Evolutionary conservation across 352 stramenopile genomes (phyloP), one percentile per base, ranked within the genome.

Genomic region (Globisporangium takayamanum): DNA sequence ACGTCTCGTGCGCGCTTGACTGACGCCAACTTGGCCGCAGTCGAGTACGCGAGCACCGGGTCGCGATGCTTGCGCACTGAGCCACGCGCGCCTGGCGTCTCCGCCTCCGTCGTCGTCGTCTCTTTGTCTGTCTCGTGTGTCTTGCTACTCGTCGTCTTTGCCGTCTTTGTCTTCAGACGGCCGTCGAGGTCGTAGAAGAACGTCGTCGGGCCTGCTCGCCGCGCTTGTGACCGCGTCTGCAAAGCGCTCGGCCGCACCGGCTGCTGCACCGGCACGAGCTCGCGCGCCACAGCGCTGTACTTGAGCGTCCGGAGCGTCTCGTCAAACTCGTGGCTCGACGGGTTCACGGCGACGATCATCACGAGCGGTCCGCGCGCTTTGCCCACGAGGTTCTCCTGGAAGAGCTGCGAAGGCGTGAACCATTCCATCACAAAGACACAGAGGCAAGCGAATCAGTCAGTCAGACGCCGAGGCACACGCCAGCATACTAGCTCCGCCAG

Each of bases 321-420:
- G 52, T 99, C 94, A 71, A 98, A 99, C 57, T 99, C 95, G 55
- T 87, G 72, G 41, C 78, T 83, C 12, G 81, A 87, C 14, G 96
- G 95, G 62, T 98, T 98, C 28, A 98, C 92, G 49, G 97, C 97
- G 28, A 98, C 93, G 67, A 99, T 97, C 94, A 99, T 99, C 22
- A 94, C 88, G 0, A 97, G 87, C 16, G 86, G 87, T 2, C 89
- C 89, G 42, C 82, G 66, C 47, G 94, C 80, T 36, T 78, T 83
- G n/a, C 82, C 80, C 2, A 89, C 73, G 11, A 99, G 76, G 63
- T 96, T 95, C 64, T 97, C 87, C 76, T 98, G 95, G 57, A 99
- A 98, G 49, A 99, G 72, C 67, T 98, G 82, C 22, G 22, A 22
- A 22, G 22, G 22, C 22, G 22, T 22, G 22, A 0, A 22, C 22